Base-by-base conservation (phyloP, 352 stramenopile species). In the Thalassiosira gravida region DNA sequence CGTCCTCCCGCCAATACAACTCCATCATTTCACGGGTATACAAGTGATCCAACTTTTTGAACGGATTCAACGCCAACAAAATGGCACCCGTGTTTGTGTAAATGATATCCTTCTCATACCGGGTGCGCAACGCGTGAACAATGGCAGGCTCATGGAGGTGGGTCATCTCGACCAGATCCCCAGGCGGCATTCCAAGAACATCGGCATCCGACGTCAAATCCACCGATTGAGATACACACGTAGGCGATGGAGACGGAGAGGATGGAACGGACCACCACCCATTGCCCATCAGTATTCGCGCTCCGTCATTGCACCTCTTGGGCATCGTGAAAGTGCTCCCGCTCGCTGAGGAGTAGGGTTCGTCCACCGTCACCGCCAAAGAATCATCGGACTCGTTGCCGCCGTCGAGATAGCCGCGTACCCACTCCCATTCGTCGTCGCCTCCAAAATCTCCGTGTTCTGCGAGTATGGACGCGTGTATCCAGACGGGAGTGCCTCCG, bases 21-120 rank as follows among this genome's bases (percentile, higher is more conserved):
- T 89, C 27, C 89, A 94, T 94, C 14, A 74, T 35, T 59, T 88
- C 64, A 18, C 89, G 78, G 0, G 81, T 86, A 59, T 94, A 94
- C 13, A 94, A 63, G 55, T 85, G 85, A 46, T 86, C 73, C n/a
- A 77, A 75, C 35, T 20, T 46, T 53, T 89, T 90, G 76, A 94
- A 95, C 5, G 92, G 92, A 76, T 95, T 95, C 22, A 95, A 79
- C 18, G 82, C 90, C 47, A 95, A 91, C 0, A 95, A 63, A 61
- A 95, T 95, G 0, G 91, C 83, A 52, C 92, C 91, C 2, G 90
- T 90, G 35, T 63, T 80, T 2, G 91, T 95, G 65, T 95, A 95
- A 72, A 95, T 95, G 37, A 92, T 85, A 67, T 94, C 88, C 24
- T 86, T 57, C 56, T 80, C 72, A 72, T 95, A 96, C 16, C 95